These are phyloP conservation scores for Spizellomyces sp. DNA, from an alignment of 192 early-diverging fungal species.

Conservation along the genomic window DNA sequence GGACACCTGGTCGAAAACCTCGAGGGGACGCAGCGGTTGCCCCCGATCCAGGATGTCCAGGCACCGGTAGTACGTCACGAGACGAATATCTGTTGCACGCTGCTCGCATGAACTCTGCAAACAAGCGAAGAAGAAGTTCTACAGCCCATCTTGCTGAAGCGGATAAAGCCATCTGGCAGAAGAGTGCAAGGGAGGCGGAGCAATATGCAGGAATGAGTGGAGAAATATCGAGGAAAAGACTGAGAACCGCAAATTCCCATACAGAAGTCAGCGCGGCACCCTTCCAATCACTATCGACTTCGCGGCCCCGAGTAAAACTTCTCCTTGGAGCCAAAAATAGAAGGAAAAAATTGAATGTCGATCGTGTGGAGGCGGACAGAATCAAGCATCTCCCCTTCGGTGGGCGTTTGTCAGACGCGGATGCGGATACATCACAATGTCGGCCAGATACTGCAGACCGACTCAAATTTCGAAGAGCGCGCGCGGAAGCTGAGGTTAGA, in stretches of 20 bases:
- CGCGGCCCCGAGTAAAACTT: neutral
- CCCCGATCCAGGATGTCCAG: neutral
- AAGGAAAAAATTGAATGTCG: neutral
- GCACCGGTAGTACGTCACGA: no score
- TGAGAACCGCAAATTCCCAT: neutral
- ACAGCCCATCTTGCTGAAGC: neutral
- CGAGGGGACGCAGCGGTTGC: neutral
- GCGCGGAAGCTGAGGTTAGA: constrained; percentile 24
- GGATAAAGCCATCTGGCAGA: neutral
- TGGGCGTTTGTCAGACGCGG: constrained; percentile 22
- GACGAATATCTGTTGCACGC: no score
- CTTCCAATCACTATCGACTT: no score
- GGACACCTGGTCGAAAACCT: neutral
- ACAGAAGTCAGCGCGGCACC: neutral
- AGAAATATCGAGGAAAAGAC: neutral
- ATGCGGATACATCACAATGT: constrained; percentile 28
- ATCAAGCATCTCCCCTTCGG: constrained; percentile 9
- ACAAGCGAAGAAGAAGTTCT: neutral
- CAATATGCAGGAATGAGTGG: neutral
- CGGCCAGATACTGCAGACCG: constrained; percentile 19
- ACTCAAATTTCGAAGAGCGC: constrained; percentile 19
- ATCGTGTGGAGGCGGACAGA: neutral
- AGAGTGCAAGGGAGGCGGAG: neutral
- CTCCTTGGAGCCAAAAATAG: neutral
- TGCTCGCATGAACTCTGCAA: neutral